phyloP scores from a whole-genome alignment of 352 stramenopile species.

The Phytophthora rubi region DNA sequence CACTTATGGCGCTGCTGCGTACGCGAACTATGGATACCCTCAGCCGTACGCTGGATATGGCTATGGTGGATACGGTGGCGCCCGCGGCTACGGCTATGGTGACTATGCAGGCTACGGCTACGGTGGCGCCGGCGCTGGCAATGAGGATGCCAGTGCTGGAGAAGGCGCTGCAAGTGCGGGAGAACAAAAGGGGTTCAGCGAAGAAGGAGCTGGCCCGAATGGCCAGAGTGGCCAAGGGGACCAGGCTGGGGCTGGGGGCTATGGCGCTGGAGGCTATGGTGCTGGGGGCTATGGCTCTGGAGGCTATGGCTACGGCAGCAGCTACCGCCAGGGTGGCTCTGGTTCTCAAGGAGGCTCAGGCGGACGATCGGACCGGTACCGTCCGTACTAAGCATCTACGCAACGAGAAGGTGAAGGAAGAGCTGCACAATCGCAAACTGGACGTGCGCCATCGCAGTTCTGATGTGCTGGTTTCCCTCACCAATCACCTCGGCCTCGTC shows the following conservation, averaged over 20 bases:
- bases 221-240: constrained; percentile 20
- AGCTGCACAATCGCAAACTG: constrained; percentile 1
- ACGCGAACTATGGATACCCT: constrained; percentile 37
- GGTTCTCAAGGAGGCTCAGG: constrained; percentile 60
- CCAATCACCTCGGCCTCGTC: constrained; percentile 13
- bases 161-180: constrained; percentile 44
- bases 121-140: constrained; percentile 34
- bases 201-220: constrained; percentile 32
- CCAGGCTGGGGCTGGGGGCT: neutral
- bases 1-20: constrained; percentile 36
- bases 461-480: constrained; percentile 18
- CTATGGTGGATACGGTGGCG: constrained; percentile 58
- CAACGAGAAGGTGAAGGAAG: constrained; percentile 28
- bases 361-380: constrained; percentile 82
- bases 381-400: constrained; percentile 69
- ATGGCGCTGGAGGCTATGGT: constrained; percentile 29
- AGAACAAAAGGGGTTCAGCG: constrained; percentile 39
- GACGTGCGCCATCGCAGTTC: constrained; percentile 8
- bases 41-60: constrained; percentile 48
- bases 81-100: constrained; percentile 51
- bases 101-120: constrained; percentile 42
- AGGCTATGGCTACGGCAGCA: constrained; percentile 44
- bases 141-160: constrained; percentile 22
- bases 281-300: neutral
- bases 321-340: constrained; percentile 67